Evolutionary conservation across 2,329 filamentous ascomycete species (phyloP).

Genomic region (Epicoccum nigrum): DNA sequence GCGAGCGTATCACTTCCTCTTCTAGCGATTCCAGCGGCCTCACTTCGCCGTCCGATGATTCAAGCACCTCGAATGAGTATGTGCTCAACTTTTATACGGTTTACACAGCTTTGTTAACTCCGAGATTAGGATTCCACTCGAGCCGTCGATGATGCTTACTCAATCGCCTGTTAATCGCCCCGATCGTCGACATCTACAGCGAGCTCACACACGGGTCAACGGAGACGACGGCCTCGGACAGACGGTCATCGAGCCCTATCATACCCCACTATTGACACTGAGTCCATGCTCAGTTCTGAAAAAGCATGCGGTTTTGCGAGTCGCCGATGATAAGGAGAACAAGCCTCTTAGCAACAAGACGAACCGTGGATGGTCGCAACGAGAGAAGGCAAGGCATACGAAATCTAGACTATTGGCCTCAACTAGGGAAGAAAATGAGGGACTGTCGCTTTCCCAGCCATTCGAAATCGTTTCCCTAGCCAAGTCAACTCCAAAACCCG

Average conservation of each 20-base stretch:
- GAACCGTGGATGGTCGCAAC: neutral
- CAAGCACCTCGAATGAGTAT: slow-evolving; percentile 4
- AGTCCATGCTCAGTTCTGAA: neutral
- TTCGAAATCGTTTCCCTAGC: too few species aligned
- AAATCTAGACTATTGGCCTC: neutral
- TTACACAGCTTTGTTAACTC: neutral
- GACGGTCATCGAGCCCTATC: slow-evolving; percentile 23
- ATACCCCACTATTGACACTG: slow-evolving; percentile 19
- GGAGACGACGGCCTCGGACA: slow-evolving; percentile 24
- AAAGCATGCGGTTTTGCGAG: slow-evolving; percentile 5
- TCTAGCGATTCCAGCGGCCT: slow-evolving; percentile 9
- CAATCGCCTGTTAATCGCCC: slow-evolving; percentile 1
- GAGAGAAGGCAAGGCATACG: neutral
- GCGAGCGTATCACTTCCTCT: slow-evolving; percentile 24
- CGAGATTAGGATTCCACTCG: too few species aligned
- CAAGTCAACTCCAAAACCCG: too few species aligned
- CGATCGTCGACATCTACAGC: slow-evolving; percentile 31
- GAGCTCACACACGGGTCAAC: slow-evolving; percentile 23
- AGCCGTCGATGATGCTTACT: neutral
- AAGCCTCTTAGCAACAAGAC: neutral
- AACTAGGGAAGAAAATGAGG: neutral
- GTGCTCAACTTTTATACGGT: too few species aligned
- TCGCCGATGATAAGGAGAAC: slow-evolving; percentile 14
- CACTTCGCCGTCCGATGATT: slow-evolving; percentile 7
- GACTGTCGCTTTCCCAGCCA: neutral